Percentiles rank a stretch among this genome's conserved stretches.
Evolutionary conservation across 169 alveolate genomes (phyloP).

Genomic region (Eimeria tenella): DNA sequence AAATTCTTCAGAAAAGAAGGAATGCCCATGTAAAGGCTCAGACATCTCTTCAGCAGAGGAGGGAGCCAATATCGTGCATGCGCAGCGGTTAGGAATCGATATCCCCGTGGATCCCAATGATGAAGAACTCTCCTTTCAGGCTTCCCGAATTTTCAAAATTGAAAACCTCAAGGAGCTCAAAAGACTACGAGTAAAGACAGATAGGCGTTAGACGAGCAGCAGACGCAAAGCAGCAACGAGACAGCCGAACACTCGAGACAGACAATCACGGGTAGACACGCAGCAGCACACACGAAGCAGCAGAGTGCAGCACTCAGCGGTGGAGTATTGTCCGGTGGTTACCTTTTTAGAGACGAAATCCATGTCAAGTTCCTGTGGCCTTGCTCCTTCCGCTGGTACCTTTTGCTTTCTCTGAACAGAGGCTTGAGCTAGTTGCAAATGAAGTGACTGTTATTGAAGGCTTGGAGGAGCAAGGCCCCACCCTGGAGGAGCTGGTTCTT

Average conservation of each 20-base stretch:
- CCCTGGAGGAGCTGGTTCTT: conserved; percentile 89
- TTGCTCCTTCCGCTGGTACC: not conserved
- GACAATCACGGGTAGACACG: too few relatives aligned
- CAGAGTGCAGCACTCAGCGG: too few relatives aligned
- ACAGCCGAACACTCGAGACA: too few relatives aligned
- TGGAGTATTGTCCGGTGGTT: too few relatives aligned
- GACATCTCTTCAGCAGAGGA: conserved; percentile 52
- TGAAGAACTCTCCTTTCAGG: conserved; percentile 80
- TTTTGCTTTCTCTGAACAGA: conserved; percentile 37
- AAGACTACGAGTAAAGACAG: conserved; percentile 41
- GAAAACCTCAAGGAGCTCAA: conserved; percentile 85
- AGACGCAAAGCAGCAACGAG: too few relatives aligned
- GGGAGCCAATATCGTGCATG: conserved; percentile 37
- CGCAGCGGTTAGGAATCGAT: conserved; percentile 81
- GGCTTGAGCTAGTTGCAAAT: conserved; percentile 76
- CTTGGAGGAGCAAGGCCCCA: conserved; percentile 79
- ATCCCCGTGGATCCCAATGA: conserved; percentile 77
- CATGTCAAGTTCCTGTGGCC: too few relatives aligned
- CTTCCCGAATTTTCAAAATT: conserved; percentile 83
- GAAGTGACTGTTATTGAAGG: conserved; percentile 73
- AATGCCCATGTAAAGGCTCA: not conserved
- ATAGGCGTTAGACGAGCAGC: too few relatives aligned
- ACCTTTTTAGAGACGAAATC: too few relatives aligned
- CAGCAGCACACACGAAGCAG: too few relatives aligned
- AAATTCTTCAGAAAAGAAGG: not conserved